Percentiles rank a stretch among this genome's conserved stretches.
Conservation (phyloP, 2,329 filamentous ascomycete genomes). For the Aspergillus caelatus region DNA sequence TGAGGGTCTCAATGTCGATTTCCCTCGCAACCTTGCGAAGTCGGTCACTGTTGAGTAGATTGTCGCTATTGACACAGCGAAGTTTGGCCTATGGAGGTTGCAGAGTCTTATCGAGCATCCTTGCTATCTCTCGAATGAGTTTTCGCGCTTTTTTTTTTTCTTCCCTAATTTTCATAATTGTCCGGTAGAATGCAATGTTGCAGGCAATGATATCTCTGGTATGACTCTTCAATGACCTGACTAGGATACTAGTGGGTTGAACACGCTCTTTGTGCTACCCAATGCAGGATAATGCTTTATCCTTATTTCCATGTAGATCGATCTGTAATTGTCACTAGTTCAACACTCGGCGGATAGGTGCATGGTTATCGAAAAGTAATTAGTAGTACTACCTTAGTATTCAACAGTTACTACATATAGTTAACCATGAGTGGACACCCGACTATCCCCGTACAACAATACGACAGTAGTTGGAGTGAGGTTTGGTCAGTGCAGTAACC, state of each 20-base stretch:
- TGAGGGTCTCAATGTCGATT: conserved; percentile 96
- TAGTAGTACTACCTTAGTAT: not conserved
- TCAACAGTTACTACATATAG: not conserved
- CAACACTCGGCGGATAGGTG: not conserved
- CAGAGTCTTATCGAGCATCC: not conserved
- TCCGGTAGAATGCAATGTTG: conserved; percentile 9
- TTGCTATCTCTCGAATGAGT: conserved; percentile 2
- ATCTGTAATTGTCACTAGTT: not conserved
- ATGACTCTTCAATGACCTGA: not conserved
- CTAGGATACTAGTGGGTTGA: not conserved
- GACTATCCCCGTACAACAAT: too few relatives aligned
- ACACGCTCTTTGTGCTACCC: not conserved
- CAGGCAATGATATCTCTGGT: not conserved
- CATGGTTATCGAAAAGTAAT: too few relatives aligned
- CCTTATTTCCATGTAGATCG: not conserved
- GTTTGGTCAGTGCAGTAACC: too few relatives aligned
- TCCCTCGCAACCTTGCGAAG: conserved; percentile 98
- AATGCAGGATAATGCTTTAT: not conserved
- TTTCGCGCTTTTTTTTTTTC: not conserved
- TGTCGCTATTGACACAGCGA: not conserved
- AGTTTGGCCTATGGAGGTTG: not conserved
- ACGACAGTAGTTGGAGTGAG: too few relatives aligned
- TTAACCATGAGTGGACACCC: too few relatives aligned
- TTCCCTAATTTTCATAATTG: conserved; percentile 6
- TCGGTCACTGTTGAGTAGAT: conserved; percentile 94